Evolutionary conservation across 2,329 filamentous ascomycete genomes (phyloP).

Genomic region (Leptosphaerulina australis): DNA sequence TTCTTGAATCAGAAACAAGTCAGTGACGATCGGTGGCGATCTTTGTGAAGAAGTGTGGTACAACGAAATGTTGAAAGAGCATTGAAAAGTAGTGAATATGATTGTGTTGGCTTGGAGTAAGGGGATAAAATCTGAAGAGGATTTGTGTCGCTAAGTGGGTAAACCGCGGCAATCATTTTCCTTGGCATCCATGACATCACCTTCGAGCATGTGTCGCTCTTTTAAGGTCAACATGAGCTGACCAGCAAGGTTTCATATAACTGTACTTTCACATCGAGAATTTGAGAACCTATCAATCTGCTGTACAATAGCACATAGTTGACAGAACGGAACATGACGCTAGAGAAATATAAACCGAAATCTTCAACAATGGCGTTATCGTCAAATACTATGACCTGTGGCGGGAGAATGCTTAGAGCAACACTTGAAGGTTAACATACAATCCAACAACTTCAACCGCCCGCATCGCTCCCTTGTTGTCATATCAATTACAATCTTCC

Average conservation of each 20-base stretch:
- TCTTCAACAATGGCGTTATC: too few species aligned
- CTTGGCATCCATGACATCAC: conserved; percentile 25
- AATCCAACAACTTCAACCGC: background rate
- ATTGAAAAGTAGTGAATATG: conserved; percentile 8
- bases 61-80: background rate
- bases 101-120: conserved; percentile 11
- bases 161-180: conserved; percentile 1
- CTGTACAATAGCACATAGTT: background rate
- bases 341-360: background rate
- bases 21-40: background rate
- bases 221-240: background rate
- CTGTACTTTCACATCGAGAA: background rate
- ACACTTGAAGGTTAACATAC: background rate
- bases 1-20: background rate
- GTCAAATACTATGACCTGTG: background rate
- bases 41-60: background rate
- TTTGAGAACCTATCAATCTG: background rate
- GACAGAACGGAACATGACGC: background rate
- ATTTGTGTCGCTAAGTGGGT: conserved; percentile 11
- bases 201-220: background rate
- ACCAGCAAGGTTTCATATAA: background rate
- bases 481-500: background rate
- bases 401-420: background rate
- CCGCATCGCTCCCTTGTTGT: background rate
- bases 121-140: conserved; percentile 7